Percentiles rank a stretch among this genome's conserved stretches.
Conservation (phyloP, 208 protist species). For the Trypanosoma rangeli region DNA sequence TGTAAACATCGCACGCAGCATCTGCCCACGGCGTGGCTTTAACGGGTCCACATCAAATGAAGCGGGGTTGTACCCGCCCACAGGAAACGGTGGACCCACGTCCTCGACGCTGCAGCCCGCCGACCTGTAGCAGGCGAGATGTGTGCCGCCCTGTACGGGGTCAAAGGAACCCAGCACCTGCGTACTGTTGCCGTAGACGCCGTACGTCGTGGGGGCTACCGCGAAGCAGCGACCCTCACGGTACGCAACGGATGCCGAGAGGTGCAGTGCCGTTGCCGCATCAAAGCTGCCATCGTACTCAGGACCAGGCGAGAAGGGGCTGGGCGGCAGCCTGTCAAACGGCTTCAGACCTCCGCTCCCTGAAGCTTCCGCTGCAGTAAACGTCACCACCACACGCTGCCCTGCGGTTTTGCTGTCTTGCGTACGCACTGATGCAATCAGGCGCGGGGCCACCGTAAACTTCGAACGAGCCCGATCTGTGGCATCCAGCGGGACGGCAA, state of each 20-base stretch:
- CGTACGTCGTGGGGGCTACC: slow-evolving; percentile 23
- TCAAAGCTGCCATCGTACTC: slow-evolving; percentile 71
- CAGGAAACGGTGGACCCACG: slow-evolving; percentile 43
- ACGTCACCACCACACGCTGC: slow-evolving; percentile 67
- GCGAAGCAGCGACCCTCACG: slow-evolving; percentile 64
- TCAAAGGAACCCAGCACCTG: slow-evolving; percentile 72
- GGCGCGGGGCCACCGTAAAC: slow-evolving; percentile 41
- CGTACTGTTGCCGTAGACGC: slow-evolving; percentile 41
- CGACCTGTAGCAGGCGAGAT: slow-evolving; percentile 74
- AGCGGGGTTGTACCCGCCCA: slow-evolving; percentile 63
- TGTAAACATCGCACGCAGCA: slow-evolving; percentile 59
- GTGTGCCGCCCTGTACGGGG: slow-evolving; percentile 35
- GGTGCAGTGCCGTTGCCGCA: slow-evolving; percentile 40
- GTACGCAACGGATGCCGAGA: slow-evolving; percentile 41
- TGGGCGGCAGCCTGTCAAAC: slow-evolving; percentile 29
- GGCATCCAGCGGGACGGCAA: slow-evolving; percentile 66
- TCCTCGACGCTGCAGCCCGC: slow-evolving; percentile 70
- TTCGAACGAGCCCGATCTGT: slow-evolving; percentile 28
- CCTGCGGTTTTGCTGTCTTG: slow-evolving; percentile 49
- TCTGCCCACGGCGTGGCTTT: slow-evolving; percentile 68
- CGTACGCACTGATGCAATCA: slow-evolving; percentile 34
- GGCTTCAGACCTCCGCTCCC: slow-evolving; percentile 26
- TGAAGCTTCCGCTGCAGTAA: slow-evolving; percentile 33
- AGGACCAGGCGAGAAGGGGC: slow-evolving; percentile 51
- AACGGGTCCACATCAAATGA: slow-evolving; percentile 31